phyloP scores from a whole-genome alignment of 106 monocot genomes.

The Dioscorea alata region DNA sequence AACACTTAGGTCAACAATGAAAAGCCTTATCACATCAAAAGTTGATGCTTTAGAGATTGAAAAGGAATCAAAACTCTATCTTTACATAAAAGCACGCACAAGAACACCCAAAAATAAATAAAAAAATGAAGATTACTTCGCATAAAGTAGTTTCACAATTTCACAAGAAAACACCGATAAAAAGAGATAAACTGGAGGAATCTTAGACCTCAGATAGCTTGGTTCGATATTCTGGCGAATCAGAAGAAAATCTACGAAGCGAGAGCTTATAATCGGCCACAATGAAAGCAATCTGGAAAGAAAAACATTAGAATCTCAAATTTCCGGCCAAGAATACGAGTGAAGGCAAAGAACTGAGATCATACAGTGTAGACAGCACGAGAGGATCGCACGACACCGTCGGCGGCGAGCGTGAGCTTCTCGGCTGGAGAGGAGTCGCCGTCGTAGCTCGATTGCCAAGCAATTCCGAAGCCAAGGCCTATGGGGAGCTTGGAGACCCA shows the following conservation, averaged over 20 bases:
- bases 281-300: slow-evolving; percentile 51
- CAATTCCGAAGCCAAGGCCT: slow-evolving; percentile 21
- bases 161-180: too few species aligned
- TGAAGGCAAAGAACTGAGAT: not conserved
- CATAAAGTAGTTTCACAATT: too few species aligned
- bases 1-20: too few species aligned
- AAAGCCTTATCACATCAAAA: too few species aligned
- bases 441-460: not conserved
- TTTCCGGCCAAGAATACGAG: not conserved
- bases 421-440: slow-evolving; percentile 17
- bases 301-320: not conserved
- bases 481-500: slow-evolving; percentile 24
- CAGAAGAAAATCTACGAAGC: slow-evolving; percentile 32
- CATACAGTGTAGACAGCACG: slow-evolving; percentile 70
- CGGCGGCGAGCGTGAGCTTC: slow-evolving; percentile 22
- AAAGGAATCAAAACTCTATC: too few species aligned
- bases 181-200: too few species aligned
- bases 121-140: too few species aligned
- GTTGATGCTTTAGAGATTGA: too few species aligned
- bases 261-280: slow-evolving; percentile 78
- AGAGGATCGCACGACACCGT: slow-evolving; percentile 60
- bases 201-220: slow-evolving; percentile 59
- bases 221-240: slow-evolving; percentile 37
- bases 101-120: too few species aligned
- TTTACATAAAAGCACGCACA: not conserved